Evolutionary conservation across 2,329 filamentous ascomycete species (phyloP).

Genomic region (Plenodomus biglobosus): DNA sequence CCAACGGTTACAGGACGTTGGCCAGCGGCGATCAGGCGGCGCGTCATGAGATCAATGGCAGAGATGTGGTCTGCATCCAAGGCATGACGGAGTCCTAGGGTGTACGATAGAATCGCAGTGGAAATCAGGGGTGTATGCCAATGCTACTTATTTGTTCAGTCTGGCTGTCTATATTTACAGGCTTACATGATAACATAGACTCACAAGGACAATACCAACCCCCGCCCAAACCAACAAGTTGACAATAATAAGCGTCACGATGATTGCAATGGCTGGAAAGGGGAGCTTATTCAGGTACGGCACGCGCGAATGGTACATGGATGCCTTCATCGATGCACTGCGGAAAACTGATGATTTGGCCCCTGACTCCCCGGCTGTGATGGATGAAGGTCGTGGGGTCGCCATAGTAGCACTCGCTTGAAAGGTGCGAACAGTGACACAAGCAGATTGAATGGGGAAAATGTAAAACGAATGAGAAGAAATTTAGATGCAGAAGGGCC

Average conservation of each 20-base stretch:
- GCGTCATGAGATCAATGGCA: conserved; percentile 93
- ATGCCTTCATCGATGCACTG: conserved; percentile 41
- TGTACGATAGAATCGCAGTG: conserved; percentile 82
- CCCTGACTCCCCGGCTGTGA: conserved; percentile 11
- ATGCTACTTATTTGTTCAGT: conserved; percentile 19
- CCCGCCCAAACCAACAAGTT: conserved; percentile 62
- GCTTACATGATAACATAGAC: conserved; percentile 9
- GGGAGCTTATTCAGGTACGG: conserved; percentile 60
- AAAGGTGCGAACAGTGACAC: neutral
- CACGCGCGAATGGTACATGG: conserved; percentile 53
- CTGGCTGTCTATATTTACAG: neutral
- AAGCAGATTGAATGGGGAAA: neutral
- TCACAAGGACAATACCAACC: conserved; percentile 59
- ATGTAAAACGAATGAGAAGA: neutral
- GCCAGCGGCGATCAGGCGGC: conserved; percentile 80
- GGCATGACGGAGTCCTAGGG: conserved; percentile 88
- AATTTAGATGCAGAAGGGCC: neutral
- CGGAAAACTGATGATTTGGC: conserved; percentile 23
- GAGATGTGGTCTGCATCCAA: conserved; percentile 93
- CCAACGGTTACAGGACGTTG: conserved; percentile 88
- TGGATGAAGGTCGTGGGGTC: conserved; percentile 9
- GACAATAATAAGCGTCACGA: conserved; percentile 54
- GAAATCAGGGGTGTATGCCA: conserved; percentile 64
- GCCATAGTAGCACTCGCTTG: conserved; percentile 10
- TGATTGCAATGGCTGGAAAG: conserved; percentile 59